Percentiles rank a stretch among this genome's conserved stretches.
Conservation (phyloP, 441 rosid species). For the Pelargonium australe region DNA sequence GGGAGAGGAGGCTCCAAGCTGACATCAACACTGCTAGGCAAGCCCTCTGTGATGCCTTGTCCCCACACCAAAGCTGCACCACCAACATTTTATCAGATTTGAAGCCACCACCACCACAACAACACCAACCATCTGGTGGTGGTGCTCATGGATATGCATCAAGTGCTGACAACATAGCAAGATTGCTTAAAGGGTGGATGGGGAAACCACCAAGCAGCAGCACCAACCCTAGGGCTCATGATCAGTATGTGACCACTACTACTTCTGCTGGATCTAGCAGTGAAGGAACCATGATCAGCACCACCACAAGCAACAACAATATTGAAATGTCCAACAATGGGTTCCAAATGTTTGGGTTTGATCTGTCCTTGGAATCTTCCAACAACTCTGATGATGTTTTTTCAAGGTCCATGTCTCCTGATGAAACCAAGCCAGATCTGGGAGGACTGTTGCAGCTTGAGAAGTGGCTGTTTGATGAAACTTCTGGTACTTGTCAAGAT, state of each 20-base stretch:
- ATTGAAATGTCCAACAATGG: no score
- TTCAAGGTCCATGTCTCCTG: not conserved
- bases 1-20: slow-evolving; percentile 88
- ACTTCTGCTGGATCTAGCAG: no score
- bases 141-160: slow-evolving; percentile 38
- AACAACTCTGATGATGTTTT: not conserved
- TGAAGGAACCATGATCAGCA: no score
- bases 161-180: slow-evolving; percentile 73
- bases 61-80: slow-evolving; percentile 35
- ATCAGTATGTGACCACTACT: no score
- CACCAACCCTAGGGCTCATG: no score
- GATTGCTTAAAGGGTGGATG: slow-evolving; percentile 69
- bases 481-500: not conserved
- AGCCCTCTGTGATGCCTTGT: slow-evolving; percentile 68
- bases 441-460: not conserved
- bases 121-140: slow-evolving; percentile 16
- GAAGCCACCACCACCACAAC: slow-evolving; percentile 17
- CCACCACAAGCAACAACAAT: no score
- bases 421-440: not conserved
- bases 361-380: not conserved
- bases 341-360: not conserved
- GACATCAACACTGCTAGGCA: slow-evolving; percentile 69
- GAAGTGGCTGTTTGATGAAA: slow-evolving; percentile 4
- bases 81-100: not conserved
- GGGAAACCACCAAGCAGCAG: slow-evolving; percentile 33